Evolutionary conservation across 2,329 filamentous ascomycete genomes (phyloP), one percentile per base, ranked within the genome.

Genomic region (Monilinia fructigena): DNA sequence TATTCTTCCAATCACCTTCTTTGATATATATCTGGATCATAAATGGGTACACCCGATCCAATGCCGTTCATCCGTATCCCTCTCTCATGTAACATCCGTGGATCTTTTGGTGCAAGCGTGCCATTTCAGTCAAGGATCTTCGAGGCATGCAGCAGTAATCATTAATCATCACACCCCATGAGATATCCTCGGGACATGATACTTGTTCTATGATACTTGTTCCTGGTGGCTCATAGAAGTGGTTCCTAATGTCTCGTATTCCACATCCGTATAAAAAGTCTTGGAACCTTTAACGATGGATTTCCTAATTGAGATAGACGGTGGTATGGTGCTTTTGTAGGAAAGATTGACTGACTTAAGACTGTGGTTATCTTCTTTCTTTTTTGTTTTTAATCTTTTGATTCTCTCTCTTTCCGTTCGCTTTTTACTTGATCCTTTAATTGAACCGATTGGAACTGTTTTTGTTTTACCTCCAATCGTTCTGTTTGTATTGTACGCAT

Each of bases 211-310:
- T 14, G 35, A 28, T 28, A 28, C 56, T 48, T 50, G 56, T 60
- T 48, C 56, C 56, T 60, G 56, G 56, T 38, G 56, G 56, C 45
- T 60, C 56, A 38, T 20, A 16, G 40, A 40, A 16, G 23, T 52
- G 45, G 56, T 48, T 50, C 45, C 56, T 38, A 50, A 38, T 10
- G 8, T 10, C 45, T 60, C 56, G 56, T 60, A 60, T 60, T 60
- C 28, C 28, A 50, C 23, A 60, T 48, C 42, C 56, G 45, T 60
- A 60, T 28, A 48, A 14, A 47, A 35, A 18, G 12, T 45, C 56
- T 23, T 35, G 45, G 28, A 42, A 8, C 14, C 45, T 48, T 38
- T 26, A 38, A 38, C 45, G n/a, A 18, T 35, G 28, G 7, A 35
- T 38, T 48, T 50, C 56, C 31, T 50, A 60, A 60, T 11, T 18